Evolutionary conservation across 192 early-diverging fungal genomes (phyloP).

Genomic region (Dispira simplex): DNA sequence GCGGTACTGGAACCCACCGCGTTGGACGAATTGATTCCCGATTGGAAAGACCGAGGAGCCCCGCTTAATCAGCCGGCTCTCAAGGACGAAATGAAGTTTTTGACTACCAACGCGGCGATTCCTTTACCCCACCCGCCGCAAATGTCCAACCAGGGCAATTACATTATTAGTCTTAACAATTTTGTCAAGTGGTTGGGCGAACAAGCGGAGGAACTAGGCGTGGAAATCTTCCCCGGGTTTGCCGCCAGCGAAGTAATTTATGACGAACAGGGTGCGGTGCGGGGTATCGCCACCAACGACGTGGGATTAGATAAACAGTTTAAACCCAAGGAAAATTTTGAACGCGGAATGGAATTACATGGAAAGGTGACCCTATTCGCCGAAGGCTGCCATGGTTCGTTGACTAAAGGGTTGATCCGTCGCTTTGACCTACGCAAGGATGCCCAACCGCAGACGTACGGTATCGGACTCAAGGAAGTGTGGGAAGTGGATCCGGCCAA

Average conservation of each 20-base stretch:
- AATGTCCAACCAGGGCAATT: constrained; percentile 95
- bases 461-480: constrained; percentile 92
- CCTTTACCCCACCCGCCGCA: constrained; percentile 85
- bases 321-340: constrained; percentile 77
- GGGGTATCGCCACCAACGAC: constrained; percentile 88
- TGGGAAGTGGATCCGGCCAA: constrained; percentile 88
- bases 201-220: constrained; percentile 88
- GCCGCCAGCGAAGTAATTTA: constrained; percentile 80
- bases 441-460: constrained; percentile 78
- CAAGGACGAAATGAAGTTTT: constrained; percentile 69
- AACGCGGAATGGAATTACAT: constrained; percentile 88
- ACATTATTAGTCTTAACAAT: constrained; percentile 88
- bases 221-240: constrained; percentile 87
- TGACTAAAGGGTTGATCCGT: constrained; percentile 78
- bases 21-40: constrained; percentile 88
- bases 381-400: constrained; percentile 94
- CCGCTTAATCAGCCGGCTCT: constrained; percentile 77
- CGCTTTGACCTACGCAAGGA: constrained; percentile 85
- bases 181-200: constrained; percentile 94
- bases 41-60: constrained; percentile 93
- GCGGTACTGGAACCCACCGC: constrained; percentile 88
- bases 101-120: constrained; percentile 61
- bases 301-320: constrained; percentile 85
- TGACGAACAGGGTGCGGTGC: constrained; percentile 71
- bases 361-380: constrained; percentile 92